phyloP scores from a whole-genome alignment of 2,329 filamentous ascomycete genomes.

The Colletotrichum endophyticum region DNA sequence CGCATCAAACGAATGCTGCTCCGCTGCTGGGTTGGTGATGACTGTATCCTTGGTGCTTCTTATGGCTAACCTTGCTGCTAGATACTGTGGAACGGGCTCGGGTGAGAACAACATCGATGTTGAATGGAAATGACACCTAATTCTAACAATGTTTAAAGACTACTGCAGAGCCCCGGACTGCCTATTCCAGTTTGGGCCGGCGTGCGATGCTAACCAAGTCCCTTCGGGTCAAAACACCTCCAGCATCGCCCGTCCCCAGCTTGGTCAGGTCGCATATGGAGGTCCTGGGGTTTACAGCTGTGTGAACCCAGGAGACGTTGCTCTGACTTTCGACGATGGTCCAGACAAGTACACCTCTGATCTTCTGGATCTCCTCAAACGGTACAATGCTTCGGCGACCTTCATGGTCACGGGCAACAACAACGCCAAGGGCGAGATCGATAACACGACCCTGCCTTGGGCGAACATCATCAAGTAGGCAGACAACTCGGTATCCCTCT shows the following conservation, averaged over 20 bases:
- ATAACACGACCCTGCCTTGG: conserved; percentile 45
- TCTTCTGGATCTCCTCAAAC: conserved; percentile 42
- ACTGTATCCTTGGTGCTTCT: conserved; percentile 31
- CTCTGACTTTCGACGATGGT: conserved; percentile 55
- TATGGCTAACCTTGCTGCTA: background rate
- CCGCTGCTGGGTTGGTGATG: conserved; percentile 25
- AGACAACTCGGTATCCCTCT: background rate
- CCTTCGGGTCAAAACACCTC: conserved; percentile 53
- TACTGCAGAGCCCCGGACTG: conserved; percentile 61
- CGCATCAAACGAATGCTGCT: conserved; percentile 29
- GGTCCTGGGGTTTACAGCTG: conserved; percentile 34
- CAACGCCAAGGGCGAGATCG: conserved; percentile 47
- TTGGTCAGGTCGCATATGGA: conserved; percentile 55
- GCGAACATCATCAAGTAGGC: conserved; percentile 37
- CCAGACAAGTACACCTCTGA: conserved; percentile 45
- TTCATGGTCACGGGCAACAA: conserved; percentile 50
- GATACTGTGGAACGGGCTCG: conserved; percentile 4
- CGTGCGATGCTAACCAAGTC: conserved; percentile 58
- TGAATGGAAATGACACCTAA: background rate
- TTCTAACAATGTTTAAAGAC: background rate
- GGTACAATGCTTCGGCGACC: conserved; percentile 37
- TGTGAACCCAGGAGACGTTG: conserved; percentile 32
- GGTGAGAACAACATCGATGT: background rate
- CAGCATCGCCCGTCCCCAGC: conserved; percentile 48
- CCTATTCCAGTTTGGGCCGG: conserved; percentile 55